A percentile compares a stretch with the other conserved stretches of the same genome.
Conservation (phyloP, 768 basidiomycete genomes). For the Tricholoma bakamatsutake region DNA sequence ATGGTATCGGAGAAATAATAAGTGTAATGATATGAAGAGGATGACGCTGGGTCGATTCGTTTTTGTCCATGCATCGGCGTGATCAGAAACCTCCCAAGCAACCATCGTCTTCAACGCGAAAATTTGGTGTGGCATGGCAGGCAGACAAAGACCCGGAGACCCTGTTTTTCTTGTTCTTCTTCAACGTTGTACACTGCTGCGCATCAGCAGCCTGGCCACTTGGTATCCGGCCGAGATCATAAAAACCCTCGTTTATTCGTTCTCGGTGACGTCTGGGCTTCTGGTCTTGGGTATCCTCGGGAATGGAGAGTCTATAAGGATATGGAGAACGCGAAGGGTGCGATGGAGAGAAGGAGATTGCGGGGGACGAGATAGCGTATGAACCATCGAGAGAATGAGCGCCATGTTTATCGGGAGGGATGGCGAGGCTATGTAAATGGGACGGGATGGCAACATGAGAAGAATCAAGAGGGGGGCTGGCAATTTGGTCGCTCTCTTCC, state of each 20-base stretch:
- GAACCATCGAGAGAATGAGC: conserved; percentile 9
- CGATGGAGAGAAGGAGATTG: conserved; percentile 30
- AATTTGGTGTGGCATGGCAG: conserved; percentile 14
- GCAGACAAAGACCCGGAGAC: conserved; percentile 13
- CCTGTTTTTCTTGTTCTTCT: conserved; percentile 15
- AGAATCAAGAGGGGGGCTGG: conserved; percentile 27
- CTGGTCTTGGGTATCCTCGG: conserved; percentile 8
- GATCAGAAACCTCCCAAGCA: conserved; percentile 40
- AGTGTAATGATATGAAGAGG: not conserved
- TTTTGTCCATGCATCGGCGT: not conserved
- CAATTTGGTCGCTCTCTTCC: conserved; percentile 57
- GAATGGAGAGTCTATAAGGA: conserved; percentile 8
- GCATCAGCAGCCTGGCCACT: conserved; percentile 8
- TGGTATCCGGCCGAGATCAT: conserved; percentile 37
- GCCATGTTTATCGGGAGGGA: conserved; percentile 14
- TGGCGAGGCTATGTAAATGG: conserved; percentile 24
- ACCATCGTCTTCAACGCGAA: conserved; percentile 31
- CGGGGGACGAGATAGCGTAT: conserved; percentile 12
- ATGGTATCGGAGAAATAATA: not conserved
- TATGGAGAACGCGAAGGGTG: conserved; percentile 13
- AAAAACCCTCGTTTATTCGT: conserved; percentile 29
- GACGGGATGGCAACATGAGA: conserved; percentile 12
- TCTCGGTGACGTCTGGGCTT: conserved; percentile 23
- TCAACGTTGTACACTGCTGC: conserved; percentile 8
- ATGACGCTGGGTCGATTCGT: not conserved